These are phyloP conservation scores for Sparassis latifolia DNA, from an alignment of 1,284 basidiomycete species.

Conservation along the genomic window DNA sequence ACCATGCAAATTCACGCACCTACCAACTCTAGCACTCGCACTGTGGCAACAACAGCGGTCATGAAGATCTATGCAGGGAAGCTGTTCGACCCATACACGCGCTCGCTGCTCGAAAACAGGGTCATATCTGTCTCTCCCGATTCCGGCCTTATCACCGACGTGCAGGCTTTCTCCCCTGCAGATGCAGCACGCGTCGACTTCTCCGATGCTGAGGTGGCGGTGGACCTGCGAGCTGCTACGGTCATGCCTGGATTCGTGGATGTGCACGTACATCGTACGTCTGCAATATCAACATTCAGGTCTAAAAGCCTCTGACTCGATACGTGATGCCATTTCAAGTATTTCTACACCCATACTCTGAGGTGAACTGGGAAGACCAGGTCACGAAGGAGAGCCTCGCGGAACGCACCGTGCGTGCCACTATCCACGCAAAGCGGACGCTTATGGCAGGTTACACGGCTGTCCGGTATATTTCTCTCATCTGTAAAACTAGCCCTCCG, in stretches of 20 bases:
- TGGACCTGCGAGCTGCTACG: slow-evolving; percentile 43
- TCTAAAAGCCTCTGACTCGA: not conserved
- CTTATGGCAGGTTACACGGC: slow-evolving; percentile 62
- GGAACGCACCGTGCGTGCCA: slow-evolving; percentile 38
- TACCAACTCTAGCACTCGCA: no score
- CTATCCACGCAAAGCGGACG: slow-evolving; percentile 52
- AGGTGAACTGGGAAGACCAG: slow-evolving; percentile 57
- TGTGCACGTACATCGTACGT: slow-evolving; percentile 56
- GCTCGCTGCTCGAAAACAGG: slow-evolving; percentile 28
- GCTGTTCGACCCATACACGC: slow-evolving; percentile 35
- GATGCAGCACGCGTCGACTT: slow-evolving; percentile 5
- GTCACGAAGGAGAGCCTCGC: slow-evolving; percentile 45
- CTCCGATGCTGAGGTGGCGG: slow-evolving; percentile 13
- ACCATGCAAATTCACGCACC: no score
- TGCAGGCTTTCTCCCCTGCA: slow-evolving; percentile 24
- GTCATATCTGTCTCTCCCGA: slow-evolving; percentile 33
- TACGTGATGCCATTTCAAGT: not conserved
- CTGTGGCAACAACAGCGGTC: not conserved
- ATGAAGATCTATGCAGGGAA: slow-evolving; percentile 33
- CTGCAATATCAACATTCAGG: not conserved
- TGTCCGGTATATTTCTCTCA: slow-evolving; percentile 39
- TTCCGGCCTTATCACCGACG: slow-evolving; percentile 12
- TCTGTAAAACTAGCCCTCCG: not conserved
- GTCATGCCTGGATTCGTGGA: slow-evolving; percentile 62
- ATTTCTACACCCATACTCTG: slow-evolving; percentile 47